Evolutionary conservation across 2,329 filamentous ascomycete species (phyloP).

Genomic region (Byssoonygena ceratinophila): DNA sequence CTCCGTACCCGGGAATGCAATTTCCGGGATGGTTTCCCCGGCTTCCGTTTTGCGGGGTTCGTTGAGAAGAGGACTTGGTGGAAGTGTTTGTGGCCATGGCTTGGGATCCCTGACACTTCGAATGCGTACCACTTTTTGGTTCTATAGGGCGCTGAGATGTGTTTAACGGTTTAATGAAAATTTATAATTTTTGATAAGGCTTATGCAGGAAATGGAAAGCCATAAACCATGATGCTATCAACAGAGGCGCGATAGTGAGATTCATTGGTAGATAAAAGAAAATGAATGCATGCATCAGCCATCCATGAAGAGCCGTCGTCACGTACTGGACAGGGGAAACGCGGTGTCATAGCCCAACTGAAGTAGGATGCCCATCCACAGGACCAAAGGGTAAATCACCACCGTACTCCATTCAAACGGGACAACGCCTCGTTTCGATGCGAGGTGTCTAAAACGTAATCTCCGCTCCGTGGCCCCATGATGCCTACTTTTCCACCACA

Average conservation of each 20-base stretch:
- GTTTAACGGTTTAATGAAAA: constrained; percentile 2
- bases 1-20: too few species aligned
- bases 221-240: constrained; percentile 7
- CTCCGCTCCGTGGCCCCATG: constrained; percentile 7
- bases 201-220: not conserved
- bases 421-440: constrained; percentile 4
- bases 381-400: not conserved
- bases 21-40: not conserved
- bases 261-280: not conserved
- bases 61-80: not conserved
- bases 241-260: not conserved
- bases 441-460: constrained; percentile 5
- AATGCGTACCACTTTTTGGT: too few species aligned
- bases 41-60: not conserved
- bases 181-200: constrained; percentile 2
- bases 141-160: too few species aligned
- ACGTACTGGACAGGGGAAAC: not conserved
- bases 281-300: not conserved
- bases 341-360: not conserved
- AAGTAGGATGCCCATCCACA: not conserved
- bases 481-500: not conserved
- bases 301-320: not conserved
- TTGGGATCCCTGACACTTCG: too few species aligned
- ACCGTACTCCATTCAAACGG: constrained; percentile 10
- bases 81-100: too few species aligned